Conservation (phyloP, 2,329 filamentous ascomycete species). For the Sporothrix sp. region DNA sequence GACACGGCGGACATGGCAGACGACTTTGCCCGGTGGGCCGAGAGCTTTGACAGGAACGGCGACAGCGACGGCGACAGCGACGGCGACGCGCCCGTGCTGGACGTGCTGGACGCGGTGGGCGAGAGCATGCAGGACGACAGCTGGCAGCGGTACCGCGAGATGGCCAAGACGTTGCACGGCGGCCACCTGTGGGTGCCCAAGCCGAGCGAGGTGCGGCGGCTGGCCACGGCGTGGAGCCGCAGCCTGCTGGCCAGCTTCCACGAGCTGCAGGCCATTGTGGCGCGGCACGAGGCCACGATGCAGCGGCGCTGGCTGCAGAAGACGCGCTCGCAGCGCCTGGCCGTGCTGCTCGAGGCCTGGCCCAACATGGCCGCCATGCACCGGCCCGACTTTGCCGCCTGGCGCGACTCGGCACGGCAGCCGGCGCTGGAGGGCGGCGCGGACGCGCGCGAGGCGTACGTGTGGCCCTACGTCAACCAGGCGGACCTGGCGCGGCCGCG, state of each 20-base stretch:
- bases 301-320: constrained; percentile 48
- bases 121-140: too few relatives aligned
- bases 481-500: constrained; percentile 41
- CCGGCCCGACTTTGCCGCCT: constrained; percentile 38
- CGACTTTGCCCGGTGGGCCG: too few relatives aligned
- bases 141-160: too few relatives aligned
- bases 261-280: constrained; percentile 32
- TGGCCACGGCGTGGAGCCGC: neutral
- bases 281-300: constrained; percentile 41
- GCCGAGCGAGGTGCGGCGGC: neutral
- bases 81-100: too few relatives aligned
- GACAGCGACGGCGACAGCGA: too few relatives aligned
- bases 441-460: constrained; percentile 20
- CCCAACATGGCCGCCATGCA: constrained; percentile 40
- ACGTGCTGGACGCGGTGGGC: too few relatives aligned
- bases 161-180: too few relatives aligned
- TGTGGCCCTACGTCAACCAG: constrained; percentile 48
- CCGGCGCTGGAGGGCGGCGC: neutral
- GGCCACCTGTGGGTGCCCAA: too few relatives aligned
- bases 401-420: neutral
- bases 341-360: constrained; percentile 38
- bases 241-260: constrained; percentile 20
- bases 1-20: too few relatives aligned
- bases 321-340: constrained; percentile 33
- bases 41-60: too few relatives aligned